phyloP scores from a whole-genome alignment of 441 rosid species.

The Populus hybrid region DNA sequence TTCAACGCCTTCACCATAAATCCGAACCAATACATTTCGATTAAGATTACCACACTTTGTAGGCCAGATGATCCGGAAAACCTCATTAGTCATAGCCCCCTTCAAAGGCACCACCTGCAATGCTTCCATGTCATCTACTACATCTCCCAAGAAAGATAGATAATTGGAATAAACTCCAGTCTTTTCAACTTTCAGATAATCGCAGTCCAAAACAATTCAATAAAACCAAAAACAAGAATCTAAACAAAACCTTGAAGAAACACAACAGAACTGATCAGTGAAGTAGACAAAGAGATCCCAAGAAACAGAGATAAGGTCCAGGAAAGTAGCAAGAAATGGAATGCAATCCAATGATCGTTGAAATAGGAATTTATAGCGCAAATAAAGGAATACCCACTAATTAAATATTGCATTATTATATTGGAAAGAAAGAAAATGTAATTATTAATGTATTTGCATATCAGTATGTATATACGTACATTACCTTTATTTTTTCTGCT shows the following conservation, averaged over 20 bases:
- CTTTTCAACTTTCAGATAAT: not conserved
- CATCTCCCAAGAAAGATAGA: slow-evolving; percentile 44
- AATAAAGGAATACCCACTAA: not conserved
- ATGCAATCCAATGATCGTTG: not conserved
- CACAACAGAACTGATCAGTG: not conserved
- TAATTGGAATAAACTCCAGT: not conserved
- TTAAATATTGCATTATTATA: not conserved
- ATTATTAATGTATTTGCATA: not conserved
- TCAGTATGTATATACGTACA: not conserved
- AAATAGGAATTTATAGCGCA: not conserved
- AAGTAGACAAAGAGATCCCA: not conserved
- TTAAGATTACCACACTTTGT: slow-evolving; percentile 33
- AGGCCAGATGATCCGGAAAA: slow-evolving; percentile 68
- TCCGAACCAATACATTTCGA: slow-evolving; percentile 69
- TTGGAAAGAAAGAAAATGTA: not conserved
- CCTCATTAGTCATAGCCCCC: slow-evolving; percentile 78
- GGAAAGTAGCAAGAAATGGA: not conserved
- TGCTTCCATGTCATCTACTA: slow-evolving; percentile 53
- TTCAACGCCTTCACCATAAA: slow-evolving; percentile 95
- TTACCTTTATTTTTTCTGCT: not conserved
- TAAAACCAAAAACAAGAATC: not conserved
- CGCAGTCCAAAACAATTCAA: not conserved
- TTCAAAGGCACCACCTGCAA: slow-evolving; percentile 56
- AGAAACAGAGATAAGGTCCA: not conserved
- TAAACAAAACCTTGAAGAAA: not conserved